These are phyloP conservation scores for Turnera subulata DNA, from an alignment of 345 rosid species.

Conservation along the genomic window DNA sequence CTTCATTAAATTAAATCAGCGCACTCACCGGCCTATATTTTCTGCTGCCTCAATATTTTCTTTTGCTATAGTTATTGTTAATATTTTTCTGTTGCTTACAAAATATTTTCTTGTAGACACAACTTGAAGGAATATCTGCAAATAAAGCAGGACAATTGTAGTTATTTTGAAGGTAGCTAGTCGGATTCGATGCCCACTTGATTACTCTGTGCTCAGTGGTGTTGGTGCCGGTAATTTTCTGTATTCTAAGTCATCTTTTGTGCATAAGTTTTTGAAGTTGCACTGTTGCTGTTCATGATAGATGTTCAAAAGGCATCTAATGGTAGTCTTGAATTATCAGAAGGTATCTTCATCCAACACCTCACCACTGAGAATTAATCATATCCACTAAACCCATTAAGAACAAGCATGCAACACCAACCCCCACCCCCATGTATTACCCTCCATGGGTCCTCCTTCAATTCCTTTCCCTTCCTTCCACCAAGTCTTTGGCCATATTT, in stretches of 20 bases:
- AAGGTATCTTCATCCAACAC: conserved; percentile 41
- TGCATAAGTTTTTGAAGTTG: conserved; percentile 75
- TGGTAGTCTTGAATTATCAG: conserved; percentile 82
- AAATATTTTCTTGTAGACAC: conserved; percentile 37
- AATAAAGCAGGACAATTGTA: conserved; percentile 59
- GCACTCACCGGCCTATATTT: no score
- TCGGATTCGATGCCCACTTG: not conserved
- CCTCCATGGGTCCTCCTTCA: no score
- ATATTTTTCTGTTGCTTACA: no score
- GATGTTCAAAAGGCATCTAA: conserved; percentile 88
- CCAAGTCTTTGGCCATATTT: no score
- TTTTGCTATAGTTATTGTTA: no score
- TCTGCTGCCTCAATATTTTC: no score
- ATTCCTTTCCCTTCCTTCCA: no score
- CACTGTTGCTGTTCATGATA: conserved; percentile 87
- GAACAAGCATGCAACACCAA: no score
- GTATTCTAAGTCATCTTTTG: not conserved
- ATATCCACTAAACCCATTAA: no score
- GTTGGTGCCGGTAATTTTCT: conserved; percentile 2
- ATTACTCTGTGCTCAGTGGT: not conserved
- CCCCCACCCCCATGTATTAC: no score
- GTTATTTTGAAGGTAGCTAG: conserved; percentile 70
- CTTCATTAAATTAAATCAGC: no score
- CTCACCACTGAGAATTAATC: no score
- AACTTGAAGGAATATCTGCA: conserved; percentile 63